A percentile compares a stretch with the other conserved stretches of the same genome.
Evolutionary conservation across 2,329 filamentous ascomycete species (phyloP).

Genomic region (Rhynchosporium secalis): DNA sequence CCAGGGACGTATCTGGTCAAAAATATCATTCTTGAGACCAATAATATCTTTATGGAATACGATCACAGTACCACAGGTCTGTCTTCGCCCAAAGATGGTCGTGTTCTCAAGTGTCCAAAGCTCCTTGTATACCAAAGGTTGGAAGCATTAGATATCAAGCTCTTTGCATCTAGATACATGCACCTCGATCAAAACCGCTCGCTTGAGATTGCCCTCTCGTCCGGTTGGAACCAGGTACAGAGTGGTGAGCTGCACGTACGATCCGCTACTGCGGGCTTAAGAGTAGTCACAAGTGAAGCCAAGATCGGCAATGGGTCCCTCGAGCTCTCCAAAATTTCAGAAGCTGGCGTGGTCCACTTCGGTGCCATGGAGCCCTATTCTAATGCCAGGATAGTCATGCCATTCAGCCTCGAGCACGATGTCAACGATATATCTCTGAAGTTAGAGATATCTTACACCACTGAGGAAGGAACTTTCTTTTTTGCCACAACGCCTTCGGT

Average conservation of each 20-base stretch:
- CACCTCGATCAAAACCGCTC: slow-evolving; percentile 78
- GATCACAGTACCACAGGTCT: slow-evolving; percentile 53
- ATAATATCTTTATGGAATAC: slow-evolving; percentile 64
- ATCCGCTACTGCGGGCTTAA: slow-evolving; percentile 64
- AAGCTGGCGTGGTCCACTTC: slow-evolving; percentile 55
- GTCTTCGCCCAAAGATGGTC: slow-evolving; percentile 23
- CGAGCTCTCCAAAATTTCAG: slow-evolving; percentile 51
- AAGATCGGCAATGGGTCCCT: slow-evolving; percentile 47
- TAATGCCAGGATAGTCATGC: slow-evolving; percentile 62
- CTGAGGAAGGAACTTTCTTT: slow-evolving; percentile 62
- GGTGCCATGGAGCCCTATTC: slow-evolving; percentile 48
- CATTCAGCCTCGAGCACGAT: slow-evolving; percentile 82
- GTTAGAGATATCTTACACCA: slow-evolving; percentile 75
- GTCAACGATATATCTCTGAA: slow-evolving; percentile 69
- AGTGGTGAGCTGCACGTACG: slow-evolving; percentile 62
- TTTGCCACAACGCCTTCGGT: slow-evolving; percentile 64
- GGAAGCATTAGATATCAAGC: slow-evolving; percentile 66
- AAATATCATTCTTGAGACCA: slow-evolving; percentile 63
- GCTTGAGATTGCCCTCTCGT: slow-evolving; percentile 70
- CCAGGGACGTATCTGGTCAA: slow-evolving; percentile 76
- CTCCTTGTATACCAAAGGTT: slow-evolving; percentile 73
- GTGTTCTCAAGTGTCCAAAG: slow-evolving; percentile 58
- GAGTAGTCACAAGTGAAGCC: slow-evolving; percentile 62
- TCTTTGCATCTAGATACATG: slow-evolving; percentile 68
- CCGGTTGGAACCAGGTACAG: slow-evolving; percentile 71